phyloP scores from a whole-genome alignment of 2,329 filamentous ascomycete species.

The Botrytis paeoniae region DNA sequence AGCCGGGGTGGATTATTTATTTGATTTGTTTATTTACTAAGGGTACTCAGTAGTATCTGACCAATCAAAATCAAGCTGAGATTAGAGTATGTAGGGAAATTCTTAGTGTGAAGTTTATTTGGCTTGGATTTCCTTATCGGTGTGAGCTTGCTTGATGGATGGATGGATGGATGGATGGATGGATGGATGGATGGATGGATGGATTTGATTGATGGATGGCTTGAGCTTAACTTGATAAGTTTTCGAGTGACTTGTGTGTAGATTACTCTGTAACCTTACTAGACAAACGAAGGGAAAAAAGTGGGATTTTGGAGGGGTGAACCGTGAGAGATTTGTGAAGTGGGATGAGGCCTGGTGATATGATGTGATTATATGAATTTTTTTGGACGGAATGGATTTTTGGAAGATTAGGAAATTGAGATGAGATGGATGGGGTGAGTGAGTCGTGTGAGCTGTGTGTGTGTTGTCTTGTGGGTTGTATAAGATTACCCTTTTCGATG shows the following conservation, averaged over 20 bases:
- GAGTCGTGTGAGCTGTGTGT: background rate
- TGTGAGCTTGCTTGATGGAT: background rate
- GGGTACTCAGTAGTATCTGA: background rate
- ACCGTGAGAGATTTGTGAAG: background rate
- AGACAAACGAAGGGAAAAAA: background rate
- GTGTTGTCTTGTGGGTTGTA: background rate
- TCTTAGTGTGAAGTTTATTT: background rate
- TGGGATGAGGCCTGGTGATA: background rate
- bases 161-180: background rate
- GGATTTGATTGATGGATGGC: background rate
- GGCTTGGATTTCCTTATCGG: constrained; percentile 4
- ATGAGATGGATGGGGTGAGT: background rate
- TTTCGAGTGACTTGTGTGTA: background rate
- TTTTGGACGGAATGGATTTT: background rate
- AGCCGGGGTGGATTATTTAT: background rate
- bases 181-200: background rate
- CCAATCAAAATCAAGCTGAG: background rate
- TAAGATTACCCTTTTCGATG: background rate
- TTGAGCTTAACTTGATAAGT: background rate
- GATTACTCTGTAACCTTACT: background rate
- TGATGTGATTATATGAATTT: background rate
- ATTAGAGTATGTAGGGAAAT: background rate
- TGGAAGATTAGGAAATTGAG: background rate
- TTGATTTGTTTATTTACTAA: background rate
- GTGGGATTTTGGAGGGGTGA: background rate